These are phyloP conservation scores for Cymbopogon citratus DNA, from an alignment of 176 grass and related monocot genomes.

Conservation along the genomic window DNA sequence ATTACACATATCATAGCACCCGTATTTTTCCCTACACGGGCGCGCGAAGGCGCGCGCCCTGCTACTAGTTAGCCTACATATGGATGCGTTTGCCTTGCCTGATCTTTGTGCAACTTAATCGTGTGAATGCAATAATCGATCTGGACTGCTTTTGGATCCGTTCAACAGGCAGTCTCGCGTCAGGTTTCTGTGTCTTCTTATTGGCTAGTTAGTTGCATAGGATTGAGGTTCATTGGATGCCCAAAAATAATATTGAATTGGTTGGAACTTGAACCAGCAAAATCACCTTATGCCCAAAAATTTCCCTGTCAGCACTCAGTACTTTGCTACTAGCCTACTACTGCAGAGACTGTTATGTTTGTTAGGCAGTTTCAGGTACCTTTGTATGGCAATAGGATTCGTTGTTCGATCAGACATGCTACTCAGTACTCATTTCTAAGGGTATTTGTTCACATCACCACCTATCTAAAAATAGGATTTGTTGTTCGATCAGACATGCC, in stretches of 20 bases:
- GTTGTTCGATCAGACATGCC: neutral
- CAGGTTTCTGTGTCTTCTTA: neutral
- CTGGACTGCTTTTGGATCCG: neutral
- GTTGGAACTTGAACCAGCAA: neutral
- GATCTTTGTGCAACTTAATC: neutral
- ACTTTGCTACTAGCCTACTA: neutral
- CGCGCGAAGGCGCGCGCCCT: no score
- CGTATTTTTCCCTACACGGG: no score
- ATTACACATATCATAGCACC: no score
- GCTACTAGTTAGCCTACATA: no score
- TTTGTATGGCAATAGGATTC: neutral
- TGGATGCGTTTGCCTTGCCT: no score
- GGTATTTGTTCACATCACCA: neutral
- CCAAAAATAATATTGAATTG: neutral
- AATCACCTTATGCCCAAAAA: neutral
- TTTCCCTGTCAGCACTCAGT: neutral
- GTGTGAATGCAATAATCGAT: no score
- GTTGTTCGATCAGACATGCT: no score
- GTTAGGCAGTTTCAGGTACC: neutral
- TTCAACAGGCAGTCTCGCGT: neutral
- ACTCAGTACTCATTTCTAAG: neutral
- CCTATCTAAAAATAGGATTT: neutral
- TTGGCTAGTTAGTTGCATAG: neutral
- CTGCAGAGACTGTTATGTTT: neutral
- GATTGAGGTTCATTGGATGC: neutral